These are phyloP conservation scores for Amanita molliuscula DNA, from an alignment of 768 basidiomycete genomes.

Conservation along the genomic window DNA sequence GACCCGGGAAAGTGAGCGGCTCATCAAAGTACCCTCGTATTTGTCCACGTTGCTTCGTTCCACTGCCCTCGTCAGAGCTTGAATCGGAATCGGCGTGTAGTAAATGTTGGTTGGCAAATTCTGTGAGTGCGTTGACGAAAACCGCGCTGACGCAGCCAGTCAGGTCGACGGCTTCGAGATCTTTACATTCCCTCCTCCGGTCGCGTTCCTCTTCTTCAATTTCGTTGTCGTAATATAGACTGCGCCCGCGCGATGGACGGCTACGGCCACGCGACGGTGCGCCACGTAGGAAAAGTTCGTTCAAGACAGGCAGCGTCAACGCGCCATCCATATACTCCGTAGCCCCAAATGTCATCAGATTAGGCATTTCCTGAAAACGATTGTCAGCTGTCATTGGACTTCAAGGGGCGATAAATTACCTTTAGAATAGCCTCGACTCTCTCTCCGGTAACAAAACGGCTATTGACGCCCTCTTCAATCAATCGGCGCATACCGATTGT, in stretches of 20 bases:
- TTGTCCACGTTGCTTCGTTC: conserved; percentile 19
- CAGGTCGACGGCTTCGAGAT: conserved; percentile 83
- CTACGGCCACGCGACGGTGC: conserved; percentile 58
- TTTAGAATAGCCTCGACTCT: conserved; percentile 72
- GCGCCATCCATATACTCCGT: conserved; percentile 99
- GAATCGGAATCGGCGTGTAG: conserved; percentile 25
- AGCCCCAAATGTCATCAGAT: conserved; percentile 81
- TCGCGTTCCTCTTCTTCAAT: conserved; percentile 69
- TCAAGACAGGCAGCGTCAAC: conserved; percentile 73
- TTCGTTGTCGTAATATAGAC: conserved; percentile 39
- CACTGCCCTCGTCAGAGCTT: conserved; percentile 35
- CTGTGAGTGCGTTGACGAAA: conserved; percentile 77
- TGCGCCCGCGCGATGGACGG: conserved; percentile 56
- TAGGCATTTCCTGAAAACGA: conserved; percentile 69
- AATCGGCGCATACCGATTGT: conserved; percentile 94
- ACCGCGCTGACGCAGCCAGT: conserved; percentile 92
- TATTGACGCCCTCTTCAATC: conserved; percentile 79
- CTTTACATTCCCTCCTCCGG: conserved; percentile 59
- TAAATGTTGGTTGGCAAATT: conserved; percentile 68
- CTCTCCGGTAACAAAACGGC: conserved; percentile 89
- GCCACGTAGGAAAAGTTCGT: conserved; percentile 86
- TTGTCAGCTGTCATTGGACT: conserved; percentile 5
- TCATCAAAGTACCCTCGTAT: conserved; percentile 32
- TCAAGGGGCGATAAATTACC: conserved; percentile 25
- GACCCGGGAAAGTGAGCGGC: conserved; percentile 50